Percentiles rank a stretch among this genome's conserved stretches.
Conservation (phyloP, 2,329 filamentous ascomycete genomes). For the Dactylellina haptotyla region DNA sequence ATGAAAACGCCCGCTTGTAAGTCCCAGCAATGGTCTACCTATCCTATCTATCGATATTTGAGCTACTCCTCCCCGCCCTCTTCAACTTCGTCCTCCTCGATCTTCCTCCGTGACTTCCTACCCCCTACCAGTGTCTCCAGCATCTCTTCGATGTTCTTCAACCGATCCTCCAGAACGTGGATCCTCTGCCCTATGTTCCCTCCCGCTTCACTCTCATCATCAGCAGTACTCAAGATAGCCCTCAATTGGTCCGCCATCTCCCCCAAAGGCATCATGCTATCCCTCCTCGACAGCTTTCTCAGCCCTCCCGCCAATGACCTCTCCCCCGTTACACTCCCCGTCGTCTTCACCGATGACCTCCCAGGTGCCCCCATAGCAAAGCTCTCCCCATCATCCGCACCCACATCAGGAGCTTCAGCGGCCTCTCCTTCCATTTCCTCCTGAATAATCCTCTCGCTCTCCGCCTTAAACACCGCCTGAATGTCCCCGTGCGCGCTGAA, state of each 20-base stretch:
- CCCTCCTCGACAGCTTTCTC: conserved; percentile 33
- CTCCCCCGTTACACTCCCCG: neutral
- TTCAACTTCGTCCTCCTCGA: conserved; percentile 20
- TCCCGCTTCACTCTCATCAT: conserved; percentile 41
- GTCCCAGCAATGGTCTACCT: neutral
- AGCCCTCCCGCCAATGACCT: neutral
- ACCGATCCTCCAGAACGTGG: conserved; percentile 34
- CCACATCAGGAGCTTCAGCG: conserved; percentile 13
- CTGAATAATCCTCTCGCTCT: conserved; percentile 41
- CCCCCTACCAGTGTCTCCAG: conserved; percentile 37
- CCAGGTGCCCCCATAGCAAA: conserved; percentile 22
- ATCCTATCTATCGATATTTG: neutral
- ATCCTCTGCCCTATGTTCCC: conserved; percentile 30
- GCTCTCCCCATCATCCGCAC: conserved; percentile 13
- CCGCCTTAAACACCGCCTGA: conserved; percentile 47
- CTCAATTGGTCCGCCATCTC: conserved; percentile 44
- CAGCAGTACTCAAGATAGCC: conserved; percentile 38
- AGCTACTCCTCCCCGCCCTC: conserved; percentile 22
- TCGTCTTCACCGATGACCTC: neutral
- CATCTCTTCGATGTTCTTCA: conserved; percentile 53
- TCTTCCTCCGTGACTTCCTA: conserved; percentile 14
- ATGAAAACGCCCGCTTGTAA: neutral
- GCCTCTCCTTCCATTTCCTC: conserved; percentile 29
- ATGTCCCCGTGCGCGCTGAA: conserved; percentile 49
- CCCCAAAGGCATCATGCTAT: conserved; percentile 47